Evolutionary conservation across 352 stramenopile species (phyloP).

Genomic region (Pythium grandisporangium): DNA sequence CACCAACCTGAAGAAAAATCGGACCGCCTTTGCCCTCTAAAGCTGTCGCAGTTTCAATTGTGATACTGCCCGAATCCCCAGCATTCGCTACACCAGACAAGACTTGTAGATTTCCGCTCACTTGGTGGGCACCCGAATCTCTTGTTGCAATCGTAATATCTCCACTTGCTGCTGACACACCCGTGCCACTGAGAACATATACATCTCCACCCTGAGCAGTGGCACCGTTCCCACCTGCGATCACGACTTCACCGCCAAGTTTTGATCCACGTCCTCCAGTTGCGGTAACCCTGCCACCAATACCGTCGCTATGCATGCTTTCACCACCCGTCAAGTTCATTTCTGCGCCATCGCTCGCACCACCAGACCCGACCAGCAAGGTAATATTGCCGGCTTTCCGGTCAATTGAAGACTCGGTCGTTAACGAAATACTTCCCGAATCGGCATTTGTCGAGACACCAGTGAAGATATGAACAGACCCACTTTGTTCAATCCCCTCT

Average conservation of each 20-base stretch:
- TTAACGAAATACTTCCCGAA: conserved; percentile 2
- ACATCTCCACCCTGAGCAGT: conserved; percentile 2
- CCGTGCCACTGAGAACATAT: neutral
- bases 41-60: neutral
- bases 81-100: neutral
- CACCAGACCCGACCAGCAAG: conserved; percentile 2
- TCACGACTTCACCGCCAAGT: conserved; percentile 1
- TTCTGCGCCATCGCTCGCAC: neutral
- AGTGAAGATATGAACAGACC: conserved; percentile 3
- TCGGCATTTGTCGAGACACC: neutral
- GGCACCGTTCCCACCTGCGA: neutral
- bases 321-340: conserved; percentile 1
- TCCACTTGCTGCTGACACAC: conserved; percentile 4
- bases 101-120: neutral
- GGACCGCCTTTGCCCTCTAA: neutral
- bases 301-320: conserved; percentile 3
- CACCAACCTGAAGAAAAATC: neutral
- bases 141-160: conserved; percentile 1
- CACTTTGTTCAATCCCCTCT: conserved; percentile 1
- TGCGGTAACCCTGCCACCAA: neutral
- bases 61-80: neutral
- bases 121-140: conserved; percentile 1
- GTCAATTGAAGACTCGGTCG: conserved; percentile 1
- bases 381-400: conserved; percentile 5
- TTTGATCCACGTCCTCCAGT: neutral